phyloP scores from a whole-genome alignment of 192 early-diverging fungal species.

The Backusella psychrophila region DNA sequence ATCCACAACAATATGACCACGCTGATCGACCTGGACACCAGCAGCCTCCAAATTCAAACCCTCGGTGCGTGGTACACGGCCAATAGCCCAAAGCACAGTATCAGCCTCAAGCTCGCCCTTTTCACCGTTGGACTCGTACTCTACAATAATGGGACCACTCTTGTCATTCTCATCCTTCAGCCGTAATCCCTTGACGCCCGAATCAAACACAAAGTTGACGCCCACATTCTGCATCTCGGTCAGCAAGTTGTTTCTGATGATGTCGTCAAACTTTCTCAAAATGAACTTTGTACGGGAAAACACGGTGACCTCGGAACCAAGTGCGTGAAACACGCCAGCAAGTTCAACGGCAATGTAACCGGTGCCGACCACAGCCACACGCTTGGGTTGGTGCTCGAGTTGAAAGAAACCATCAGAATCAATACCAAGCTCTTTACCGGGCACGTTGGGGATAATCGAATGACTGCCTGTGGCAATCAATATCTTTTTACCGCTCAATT shows the following conservation, averaged over 20 bases:
- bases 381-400: conserved; percentile 84
- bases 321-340: conserved; percentile 85
- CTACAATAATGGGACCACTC: conserved; percentile 52
- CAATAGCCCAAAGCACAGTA: conserved; percentile 87
- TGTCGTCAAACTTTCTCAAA: conserved; percentile 80
- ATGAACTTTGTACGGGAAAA: conserved; percentile 83
- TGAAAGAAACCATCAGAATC: conserved; percentile 94
- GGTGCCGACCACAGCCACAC: conserved; percentile 81
- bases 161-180: conserved; percentile 50
- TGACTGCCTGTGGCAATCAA: conserved; percentile 76
- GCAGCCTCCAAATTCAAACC: conserved; percentile 65
- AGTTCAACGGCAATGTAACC: conserved; percentile 97
- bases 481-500: conserved; percentile 75
- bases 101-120: conserved; percentile 64
- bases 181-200: conserved; percentile 44
- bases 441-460: conserved; percentile 67
- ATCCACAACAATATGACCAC: conserved; percentile 76
- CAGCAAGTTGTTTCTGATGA: conserved; percentile 75
- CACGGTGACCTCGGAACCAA: conserved; percentile 80
- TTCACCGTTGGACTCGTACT: conserved; percentile 36
- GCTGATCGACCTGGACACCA: conserved; percentile 61
- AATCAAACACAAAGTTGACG: conserved; percentile 70
- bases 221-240: conserved; percentile 72
- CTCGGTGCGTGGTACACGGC: conserved; percentile 71
- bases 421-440: conserved; percentile 85